Evolutionary conservation across 164 flowering plant genomes (phyloP), one percentile per base, ranked within the genome.

Genomic region (Chimonanthus praecox): DNA sequence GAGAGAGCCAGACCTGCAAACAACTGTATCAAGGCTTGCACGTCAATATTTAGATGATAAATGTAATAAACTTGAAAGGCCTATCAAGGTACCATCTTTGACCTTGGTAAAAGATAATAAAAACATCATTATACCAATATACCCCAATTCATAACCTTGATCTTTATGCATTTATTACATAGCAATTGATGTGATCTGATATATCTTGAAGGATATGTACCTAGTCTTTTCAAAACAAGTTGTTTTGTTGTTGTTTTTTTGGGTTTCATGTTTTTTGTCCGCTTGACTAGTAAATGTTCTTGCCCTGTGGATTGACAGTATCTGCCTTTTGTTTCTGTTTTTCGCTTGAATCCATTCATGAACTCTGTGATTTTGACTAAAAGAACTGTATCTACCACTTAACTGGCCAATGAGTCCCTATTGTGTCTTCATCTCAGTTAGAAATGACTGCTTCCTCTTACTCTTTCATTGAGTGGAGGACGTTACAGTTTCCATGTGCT

Each of bases 11-110:
- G 89, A 88, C 62, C 78, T 91, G 16, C 78, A 67, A 2, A 51
- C 44, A 16, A 78, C 80, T 70, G 94, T 91, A 20, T 73, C 86
- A 66, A 88, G 82, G 80, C 92, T 90, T 80, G 89, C 91, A 76
- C 78, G 63, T 16, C 79, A 82, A 61, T 93, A 81, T 75, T 67
- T 88, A 54, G 81, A 80, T 64, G 77, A 82, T 78, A 75, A 83
- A 21, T 69, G 60, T 43, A 73, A 82, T 72, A 75, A 75, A 74
- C 74, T 79, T 78, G 81, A 76, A 21, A 78, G 46, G 16, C 92
- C 92, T 63, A 7, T 87, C 1, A 90, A 87, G 92, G 95, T 90
- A 78, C 16, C 21, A 47, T 54, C 46, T 4, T 54, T 48, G 7
- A 13, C 18, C 33, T 20, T 64, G 20, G 47, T 20, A 64, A n/a